Evolutionary conservation across 768 basidiomycete species (phyloP).

Genomic region (Podaxis rugospora): DNA sequence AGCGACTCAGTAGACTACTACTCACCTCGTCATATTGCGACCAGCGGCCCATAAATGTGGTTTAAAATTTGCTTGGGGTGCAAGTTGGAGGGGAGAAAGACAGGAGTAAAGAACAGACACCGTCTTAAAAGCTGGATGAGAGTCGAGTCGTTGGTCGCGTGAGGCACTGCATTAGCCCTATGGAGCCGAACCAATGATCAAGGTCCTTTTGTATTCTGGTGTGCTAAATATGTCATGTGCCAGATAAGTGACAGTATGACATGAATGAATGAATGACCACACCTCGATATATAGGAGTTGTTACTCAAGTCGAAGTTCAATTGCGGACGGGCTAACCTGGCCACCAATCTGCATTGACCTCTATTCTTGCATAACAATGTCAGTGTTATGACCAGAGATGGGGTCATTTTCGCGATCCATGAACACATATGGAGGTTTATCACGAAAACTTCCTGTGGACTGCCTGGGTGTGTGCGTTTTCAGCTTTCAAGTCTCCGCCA

Average conservation of each 20-base stretch:
- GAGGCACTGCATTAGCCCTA: background rate
- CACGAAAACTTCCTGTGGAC: no score
- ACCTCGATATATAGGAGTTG: no score
- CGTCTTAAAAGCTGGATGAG: background rate
- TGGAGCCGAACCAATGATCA: background rate
- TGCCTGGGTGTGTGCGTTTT: no score
- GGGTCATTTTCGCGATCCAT: no score
- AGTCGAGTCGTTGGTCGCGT: background rate
- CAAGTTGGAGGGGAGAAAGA: background rate
- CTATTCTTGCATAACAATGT: no score
- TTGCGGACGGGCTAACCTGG: background rate
- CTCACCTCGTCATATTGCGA: conserved; percentile 42
- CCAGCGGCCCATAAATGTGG: conserved; percentile 31
- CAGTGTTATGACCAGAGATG: no score
- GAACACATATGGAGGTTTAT: no score
- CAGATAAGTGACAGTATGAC: no score
- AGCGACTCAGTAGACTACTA: background rate
- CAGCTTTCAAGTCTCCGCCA: no score
- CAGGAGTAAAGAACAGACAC: background rate
- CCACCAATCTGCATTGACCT: background rate
- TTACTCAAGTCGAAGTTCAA: background rate
- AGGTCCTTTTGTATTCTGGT: background rate
- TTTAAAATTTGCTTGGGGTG: background rate
- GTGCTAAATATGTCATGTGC: background rate
- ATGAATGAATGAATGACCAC: no score